Conservation (phyloP, 1,284 basidiomycete species). For the Ceratobasidium sp. region DNA sequence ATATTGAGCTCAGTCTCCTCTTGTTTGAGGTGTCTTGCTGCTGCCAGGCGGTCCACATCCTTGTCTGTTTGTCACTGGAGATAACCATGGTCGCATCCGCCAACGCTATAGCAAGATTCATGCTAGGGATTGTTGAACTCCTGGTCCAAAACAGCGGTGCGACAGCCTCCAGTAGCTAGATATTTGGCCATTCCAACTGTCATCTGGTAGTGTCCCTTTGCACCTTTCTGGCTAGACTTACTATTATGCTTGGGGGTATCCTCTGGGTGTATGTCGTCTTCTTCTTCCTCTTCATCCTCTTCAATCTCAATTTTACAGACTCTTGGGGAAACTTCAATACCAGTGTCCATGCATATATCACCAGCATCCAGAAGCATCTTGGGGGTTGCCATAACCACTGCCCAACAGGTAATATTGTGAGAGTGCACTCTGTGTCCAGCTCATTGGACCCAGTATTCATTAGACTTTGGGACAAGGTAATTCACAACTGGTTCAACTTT, state of each 20-base stretch:
- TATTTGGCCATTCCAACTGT: not conserved
- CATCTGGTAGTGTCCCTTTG: not conserved
- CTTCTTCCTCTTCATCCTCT: not conserved
- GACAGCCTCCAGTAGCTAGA: not conserved
- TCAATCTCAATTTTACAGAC: not conserved
- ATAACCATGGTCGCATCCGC: not conserved
- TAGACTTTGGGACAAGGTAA: not conserved
- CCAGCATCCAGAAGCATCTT: not conserved
- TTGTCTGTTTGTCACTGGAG: not conserved
- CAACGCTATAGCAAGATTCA: not conserved
- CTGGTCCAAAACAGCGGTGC: not conserved
- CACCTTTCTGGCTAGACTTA: too few relatives aligned
- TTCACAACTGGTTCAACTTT: not conserved
- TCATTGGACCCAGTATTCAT: conserved; percentile 5
- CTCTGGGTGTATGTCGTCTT: not conserved
- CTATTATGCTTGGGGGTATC: too few relatives aligned
- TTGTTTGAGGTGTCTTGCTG: not conserved
- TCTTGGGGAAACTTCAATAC: not conserved
- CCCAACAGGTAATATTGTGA: not conserved
- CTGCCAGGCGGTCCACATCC: not conserved
- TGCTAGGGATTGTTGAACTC: conserved; percentile 8
- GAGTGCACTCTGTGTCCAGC: not conserved
- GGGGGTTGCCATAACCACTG: not conserved
- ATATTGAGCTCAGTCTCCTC: not conserved
- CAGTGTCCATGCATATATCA: not conserved